These are phyloP conservation scores for Trichoderma koningii DNA, from an alignment of 2,329 filamentous ascomycete species.

Conservation along the genomic window DNA sequence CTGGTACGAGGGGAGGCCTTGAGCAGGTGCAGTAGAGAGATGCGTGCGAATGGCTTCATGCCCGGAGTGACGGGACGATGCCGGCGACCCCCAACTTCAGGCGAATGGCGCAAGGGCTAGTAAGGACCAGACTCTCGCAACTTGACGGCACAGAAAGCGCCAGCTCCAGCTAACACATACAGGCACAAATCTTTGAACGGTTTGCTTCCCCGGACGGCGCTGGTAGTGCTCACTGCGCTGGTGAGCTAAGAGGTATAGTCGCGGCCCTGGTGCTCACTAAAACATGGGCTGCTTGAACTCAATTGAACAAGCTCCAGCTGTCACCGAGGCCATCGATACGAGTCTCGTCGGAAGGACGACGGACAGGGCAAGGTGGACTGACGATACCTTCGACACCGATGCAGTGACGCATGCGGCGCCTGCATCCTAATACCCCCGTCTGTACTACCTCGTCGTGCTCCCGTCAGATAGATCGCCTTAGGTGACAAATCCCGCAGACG, in stretches of 20 bases:
- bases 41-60: background rate
- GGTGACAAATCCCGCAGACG: background rate
- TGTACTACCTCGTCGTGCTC: no score
- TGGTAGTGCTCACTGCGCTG: conserved; percentile 11
- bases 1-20: background rate
- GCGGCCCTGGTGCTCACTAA: background rate
- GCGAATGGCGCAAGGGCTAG: background rate
- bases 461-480: background rate
- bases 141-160: no score
- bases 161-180: no score
- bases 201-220: conserved; percentile 21
- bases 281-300: background rate
- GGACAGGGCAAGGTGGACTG: no score
- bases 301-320: no score
- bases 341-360: no score
- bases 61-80: background rate
- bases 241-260: background rate
- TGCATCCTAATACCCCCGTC: background rate
- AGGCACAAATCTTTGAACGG: background rate
- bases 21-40: background rate
- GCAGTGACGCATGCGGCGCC: background rate
- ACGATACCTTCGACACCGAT: background rate
- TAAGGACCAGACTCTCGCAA: background rate
- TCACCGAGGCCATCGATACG: no score
- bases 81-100: background rate